phyloP scores from a whole-genome alignment of 495 filamentous ascomycete species.

The Penicillium waksmanii region DNA sequence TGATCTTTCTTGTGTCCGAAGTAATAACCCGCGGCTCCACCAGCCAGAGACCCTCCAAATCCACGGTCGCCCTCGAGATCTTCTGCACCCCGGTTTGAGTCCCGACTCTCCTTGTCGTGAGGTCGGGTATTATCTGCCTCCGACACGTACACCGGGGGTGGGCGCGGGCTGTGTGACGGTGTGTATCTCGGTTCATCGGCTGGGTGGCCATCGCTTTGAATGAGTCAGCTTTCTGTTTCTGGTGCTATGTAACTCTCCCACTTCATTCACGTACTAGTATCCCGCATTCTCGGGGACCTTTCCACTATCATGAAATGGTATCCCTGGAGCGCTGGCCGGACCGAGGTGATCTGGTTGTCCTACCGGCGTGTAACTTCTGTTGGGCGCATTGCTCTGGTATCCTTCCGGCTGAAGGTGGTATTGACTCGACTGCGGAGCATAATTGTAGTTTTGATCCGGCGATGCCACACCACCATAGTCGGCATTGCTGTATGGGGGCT shows the following conservation, averaged over 20 bases:
- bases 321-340: conserved; percentile 51
- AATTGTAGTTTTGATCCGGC: conserved; percentile 29
- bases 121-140: conserved; percentile 12
- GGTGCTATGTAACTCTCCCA: neutral
- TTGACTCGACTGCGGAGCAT: conserved; percentile 30
- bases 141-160: conserved; percentile 28
- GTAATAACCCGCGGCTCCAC: conserved; percentile 52
- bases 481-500: conserved; percentile 15
- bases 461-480: conserved; percentile 7
- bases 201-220: conserved; percentile 20
- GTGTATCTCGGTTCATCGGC: conserved; percentile 25
- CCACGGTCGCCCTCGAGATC: conserved; percentile 46
- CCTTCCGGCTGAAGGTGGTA: conserved; percentile 37
- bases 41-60: conserved; percentile 44
- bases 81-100: conserved; percentile 21
- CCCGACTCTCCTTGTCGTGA: neutral
- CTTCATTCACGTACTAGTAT: conserved; percentile 44
- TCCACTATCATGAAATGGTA: conserved; percentile 40
- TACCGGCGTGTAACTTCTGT: conserved; percentile 43
- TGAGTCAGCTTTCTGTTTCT: neutral
- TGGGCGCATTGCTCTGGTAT: conserved; percentile 34
- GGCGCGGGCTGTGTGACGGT: conserved; percentile 21
- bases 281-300: conserved; percentile 36
- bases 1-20: conserved; percentile 52
- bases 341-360: conserved; percentile 43